phyloP scores from a whole-genome alignment of 768 basidiomycete genomes.

The Mycena filopes region DNA sequence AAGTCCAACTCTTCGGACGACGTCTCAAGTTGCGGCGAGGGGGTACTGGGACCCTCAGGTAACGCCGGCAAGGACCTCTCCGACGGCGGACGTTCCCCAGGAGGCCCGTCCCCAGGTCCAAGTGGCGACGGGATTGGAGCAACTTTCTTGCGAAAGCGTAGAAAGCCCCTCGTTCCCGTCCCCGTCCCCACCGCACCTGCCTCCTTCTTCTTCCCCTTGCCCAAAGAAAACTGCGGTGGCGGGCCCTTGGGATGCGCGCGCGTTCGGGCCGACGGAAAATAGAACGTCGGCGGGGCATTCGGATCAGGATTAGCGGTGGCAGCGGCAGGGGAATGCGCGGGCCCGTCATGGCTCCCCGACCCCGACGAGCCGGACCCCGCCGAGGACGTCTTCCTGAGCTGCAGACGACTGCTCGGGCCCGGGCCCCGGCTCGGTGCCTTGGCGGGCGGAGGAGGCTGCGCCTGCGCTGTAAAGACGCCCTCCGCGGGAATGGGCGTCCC shows the following conservation, averaged over 20 bases:
- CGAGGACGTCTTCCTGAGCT: background rate
- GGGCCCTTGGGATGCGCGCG: conserved; percentile 32
- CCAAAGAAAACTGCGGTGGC: conserved; percentile 23
- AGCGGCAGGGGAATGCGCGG: background rate
- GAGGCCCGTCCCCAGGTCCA: background rate
- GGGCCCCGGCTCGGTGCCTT: background rate
- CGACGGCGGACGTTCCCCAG: background rate
- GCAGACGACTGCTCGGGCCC: background rate
- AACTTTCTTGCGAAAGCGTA: conserved; percentile 19
- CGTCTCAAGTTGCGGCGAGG: background rate
- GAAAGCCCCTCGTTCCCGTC: conserved; percentile 3
- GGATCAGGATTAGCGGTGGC: background rate
- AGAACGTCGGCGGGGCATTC: conserved; percentile 15
- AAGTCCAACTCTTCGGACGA: background rate
- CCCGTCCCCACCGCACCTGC: background rate
- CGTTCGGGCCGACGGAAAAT: conserved; percentile 29
- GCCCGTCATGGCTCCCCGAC: background rate
- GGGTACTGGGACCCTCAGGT: background rate
- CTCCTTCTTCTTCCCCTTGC: conserved; percentile 32
- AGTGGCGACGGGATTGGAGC: background rate
- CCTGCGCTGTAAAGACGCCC: conserved; percentile 16
- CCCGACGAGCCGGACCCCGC: conserved; percentile 19
- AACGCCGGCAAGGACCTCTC: conserved; percentile 1
- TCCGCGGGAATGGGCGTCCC: conserved; percentile 21
- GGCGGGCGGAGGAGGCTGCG: background rate